Evolutionary conservation across 2,329 filamentous ascomycete species (phyloP), one percentile per base, ranked within the genome.

Genomic region (Cytospora paraplurivora): DNA sequence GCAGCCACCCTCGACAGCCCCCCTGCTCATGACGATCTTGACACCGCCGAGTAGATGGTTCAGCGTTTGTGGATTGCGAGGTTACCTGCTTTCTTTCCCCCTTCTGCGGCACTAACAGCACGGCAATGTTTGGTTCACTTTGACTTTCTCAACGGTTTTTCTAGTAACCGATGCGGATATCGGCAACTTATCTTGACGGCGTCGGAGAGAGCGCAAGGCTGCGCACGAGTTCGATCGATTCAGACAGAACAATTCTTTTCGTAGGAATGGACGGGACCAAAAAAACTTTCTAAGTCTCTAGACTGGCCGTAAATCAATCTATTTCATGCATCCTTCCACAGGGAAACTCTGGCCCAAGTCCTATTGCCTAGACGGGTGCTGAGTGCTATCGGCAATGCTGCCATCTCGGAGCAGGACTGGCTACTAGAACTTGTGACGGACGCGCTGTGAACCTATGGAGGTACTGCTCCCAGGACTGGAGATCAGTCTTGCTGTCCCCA

Each of bases 11-110:
- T 89, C 72, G 92, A 96, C 70, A 92, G 91, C 71, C 90, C 92
- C 69, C 87, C 91, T 68, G 89, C 88, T 71, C 92, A 97, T 73
- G 95, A 99, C 76, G 95, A 99, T 74, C 86, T 98, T 75, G 95
- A 99, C 77, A 93, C 95, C 74, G 94, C 93, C 72, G 95, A 98
- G 80, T 88, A 81, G 68, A 61, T 34, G 41, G 33, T 41, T 50
- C 19, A 38, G 27, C 33, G 34, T 55, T 49, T 53, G 60, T 59
- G 62, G 58, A 56, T 50, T 58, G 55, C 54, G 56, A 65, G 62
- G 65, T 64, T 67, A 27, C 56, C 63, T 67, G 59, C 59, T 58
- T 38, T 64, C 56, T 61, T 55, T 59, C 62, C 63, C 41, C 55
- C 60, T 44, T 56, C 53, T 50, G 59, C 62, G 65, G 65, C 63